Evolutionary conservation across 2,329 filamentous ascomycete genomes (phyloP).

Genomic region (Fusarium incarnatum): DNA sequence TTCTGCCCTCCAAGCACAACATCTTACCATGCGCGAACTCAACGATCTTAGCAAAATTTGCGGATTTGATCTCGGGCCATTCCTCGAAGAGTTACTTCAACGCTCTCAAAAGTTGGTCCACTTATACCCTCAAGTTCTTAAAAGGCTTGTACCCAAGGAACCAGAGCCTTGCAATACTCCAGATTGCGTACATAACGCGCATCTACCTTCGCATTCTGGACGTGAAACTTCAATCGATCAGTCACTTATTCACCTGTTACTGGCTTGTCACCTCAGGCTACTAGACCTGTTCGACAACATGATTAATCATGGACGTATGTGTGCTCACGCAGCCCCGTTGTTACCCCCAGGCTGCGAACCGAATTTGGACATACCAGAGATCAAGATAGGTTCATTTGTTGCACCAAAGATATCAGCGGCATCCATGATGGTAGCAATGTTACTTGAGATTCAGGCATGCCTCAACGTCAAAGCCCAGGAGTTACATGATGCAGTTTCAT

Average conservation of each 20-base stretch:
- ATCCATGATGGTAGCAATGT: conserved; percentile 49
- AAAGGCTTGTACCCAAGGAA: conserved; percentile 6
- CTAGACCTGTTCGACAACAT: conserved; percentile 54
- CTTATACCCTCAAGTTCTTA: conserved; percentile 51
- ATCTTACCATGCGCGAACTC: conserved; percentile 43
- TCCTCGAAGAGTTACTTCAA: conserved; percentile 52
- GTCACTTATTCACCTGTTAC: conserved; percentile 52
- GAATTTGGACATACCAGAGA: conserved; percentile 53
- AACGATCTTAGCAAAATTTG: conserved; percentile 41
- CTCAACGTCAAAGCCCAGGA: conserved; percentile 38
- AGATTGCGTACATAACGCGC: conserved; percentile 51
- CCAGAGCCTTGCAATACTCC: conserved; percentile 45
- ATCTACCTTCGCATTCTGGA: conserved; percentile 9
- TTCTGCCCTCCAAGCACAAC: conserved; percentile 17
- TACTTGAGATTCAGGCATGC: conserved; percentile 48
- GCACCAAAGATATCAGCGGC: conserved; percentile 50
- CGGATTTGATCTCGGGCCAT: conserved; percentile 43
- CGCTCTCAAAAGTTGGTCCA: conserved; percentile 51
- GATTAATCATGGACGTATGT: conserved; percentile 48
- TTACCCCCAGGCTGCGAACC: conserved; percentile 47
- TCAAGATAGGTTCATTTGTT: conserved; percentile 56
- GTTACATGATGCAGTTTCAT: conserved; percentile 19
- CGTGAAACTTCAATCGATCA: conserved; percentile 45
- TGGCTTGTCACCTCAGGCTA: conserved; percentile 54
- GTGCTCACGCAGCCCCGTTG: conserved; percentile 47